Evolutionary conservation across 208 protist species (phyloP).

Genomic region (Trypanosoma boissoni): DNA sequence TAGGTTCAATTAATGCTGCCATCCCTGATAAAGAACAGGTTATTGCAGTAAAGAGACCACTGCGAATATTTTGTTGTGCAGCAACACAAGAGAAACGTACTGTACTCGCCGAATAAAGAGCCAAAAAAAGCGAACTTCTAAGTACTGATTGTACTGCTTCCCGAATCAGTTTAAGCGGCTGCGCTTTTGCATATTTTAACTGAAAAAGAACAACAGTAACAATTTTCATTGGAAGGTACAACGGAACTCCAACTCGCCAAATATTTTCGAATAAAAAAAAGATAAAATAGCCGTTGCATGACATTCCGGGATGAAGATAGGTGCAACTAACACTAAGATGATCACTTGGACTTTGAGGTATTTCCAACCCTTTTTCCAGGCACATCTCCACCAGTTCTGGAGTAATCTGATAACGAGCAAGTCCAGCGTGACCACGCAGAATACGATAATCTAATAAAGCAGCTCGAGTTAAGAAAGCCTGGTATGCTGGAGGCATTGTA

Average conservation of each 20-base stretch:
- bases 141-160: conserved; percentile 50
- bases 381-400: conserved; percentile 71
- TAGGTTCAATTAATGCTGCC: conserved; percentile 75
- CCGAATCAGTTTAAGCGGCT: conserved; percentile 45
- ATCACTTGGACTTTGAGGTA: conserved; percentile 17
- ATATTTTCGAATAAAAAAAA: conserved; percentile 58
- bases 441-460: conserved; percentile 62
- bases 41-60: conserved; percentile 41
- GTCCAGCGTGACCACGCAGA: conserved; percentile 58
- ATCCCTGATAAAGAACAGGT: conserved; percentile 57
- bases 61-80: conserved; percentile 49
- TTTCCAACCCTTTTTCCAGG: conserved; percentile 29
- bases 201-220: conserved; percentile 54
- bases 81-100: conserved; percentile 62
- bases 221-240: conserved; percentile 77
- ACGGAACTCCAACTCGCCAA: conserved; percentile 64
- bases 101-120: conserved; percentile 63
- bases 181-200: conserved; percentile 41
- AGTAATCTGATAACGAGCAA: conserved; percentile 46
- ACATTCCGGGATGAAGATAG: conserved; percentile 49
- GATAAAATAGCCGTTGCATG: conserved; percentile 67
- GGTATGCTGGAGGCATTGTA: conserved; percentile 76
- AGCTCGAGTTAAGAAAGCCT: conserved; percentile 56
- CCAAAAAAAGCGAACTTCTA: conserved; percentile 73
- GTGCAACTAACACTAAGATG: conserved; percentile 40